Percentiles rank a stretch among this genome's conserved stretches.
Conservation (phyloP, 1,139 yeast genomes). For the Pichia cactophila region DNA sequence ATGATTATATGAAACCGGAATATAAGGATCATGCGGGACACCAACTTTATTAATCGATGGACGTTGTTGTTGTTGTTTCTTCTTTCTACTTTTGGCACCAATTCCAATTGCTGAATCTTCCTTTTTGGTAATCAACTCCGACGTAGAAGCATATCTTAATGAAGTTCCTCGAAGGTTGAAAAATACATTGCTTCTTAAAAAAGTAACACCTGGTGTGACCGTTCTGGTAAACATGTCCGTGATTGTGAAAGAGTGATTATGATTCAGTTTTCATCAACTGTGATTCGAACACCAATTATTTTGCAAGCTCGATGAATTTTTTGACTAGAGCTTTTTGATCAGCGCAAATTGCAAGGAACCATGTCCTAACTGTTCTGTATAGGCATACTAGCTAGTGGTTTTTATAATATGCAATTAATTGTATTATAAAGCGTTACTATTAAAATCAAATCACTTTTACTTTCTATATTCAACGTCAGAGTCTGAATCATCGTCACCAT, state of each 20-base stretch:
- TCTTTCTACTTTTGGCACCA: constrained; percentile 14
- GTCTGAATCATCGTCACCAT: constrained; percentile 5
- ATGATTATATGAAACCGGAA: constrained; percentile 41
- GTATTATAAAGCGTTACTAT: too few relatives aligned
- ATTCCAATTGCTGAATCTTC: constrained; percentile 14
- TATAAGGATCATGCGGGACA: constrained; percentile 38
- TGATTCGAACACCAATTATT: neutral
- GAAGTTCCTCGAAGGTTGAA: neutral
- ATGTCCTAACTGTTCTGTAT: too few relatives aligned
- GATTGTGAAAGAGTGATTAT: neutral
- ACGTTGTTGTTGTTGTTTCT: constrained; percentile 18
- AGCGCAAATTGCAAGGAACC: too few relatives aligned
- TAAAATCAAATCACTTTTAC: too few relatives aligned
- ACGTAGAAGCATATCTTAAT: constrained; percentile 10
- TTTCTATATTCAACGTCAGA: constrained; percentile 10
- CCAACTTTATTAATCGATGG: constrained; percentile 33
- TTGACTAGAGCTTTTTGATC: neutral
- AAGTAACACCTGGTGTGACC: neutral
- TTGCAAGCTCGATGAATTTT: neutral
- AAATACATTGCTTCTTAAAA: neutral
- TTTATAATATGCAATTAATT: too few relatives aligned
- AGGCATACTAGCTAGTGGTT: too few relatives aligned
- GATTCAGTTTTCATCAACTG: too few relatives aligned
- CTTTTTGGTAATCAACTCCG: constrained; percentile 10
- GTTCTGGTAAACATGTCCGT: constrained; percentile 3